Base-by-base conservation (phyloP, 108 stramenopile species). In the Phaeodactylum tricornutum region DNA sequence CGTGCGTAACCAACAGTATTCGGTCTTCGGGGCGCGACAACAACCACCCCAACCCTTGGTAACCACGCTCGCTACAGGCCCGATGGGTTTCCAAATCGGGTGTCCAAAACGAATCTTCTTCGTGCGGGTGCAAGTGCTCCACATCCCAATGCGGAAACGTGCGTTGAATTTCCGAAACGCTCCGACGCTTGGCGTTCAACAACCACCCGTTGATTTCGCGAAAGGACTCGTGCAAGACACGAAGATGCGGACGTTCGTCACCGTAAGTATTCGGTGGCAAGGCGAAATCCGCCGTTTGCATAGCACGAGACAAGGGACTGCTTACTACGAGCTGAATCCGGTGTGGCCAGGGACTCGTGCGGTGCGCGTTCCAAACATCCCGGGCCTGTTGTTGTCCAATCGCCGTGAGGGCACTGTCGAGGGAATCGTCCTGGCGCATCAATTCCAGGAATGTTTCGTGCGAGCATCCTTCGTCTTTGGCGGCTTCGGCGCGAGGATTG, bases 191-290 rank as follows among this genome's bases (percentile, higher is more conserved):
- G 52, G 52, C 39, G 3, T 66, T 88, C 43, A 84, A 43, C 37
- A 88, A 54, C 29, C 52, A 59, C 7, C 86, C 86, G 64, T 81
- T 88, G 37, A 88, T 73, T 64, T 84, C 79, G 24, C 86, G 71
- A 62, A 88, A 80, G 11, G 61, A 22, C 28, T 88, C 86, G 27
- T 67, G 43, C n/a, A 56, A 45, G 2, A 83, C 58, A 29, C 77
- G 58, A 40, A n/a, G n/a, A n/a, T n/a, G n/a, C n/a, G n/a, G n/a
- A n/a, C 40, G 33, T 7, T 55, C 20, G 14, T 17, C 15, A 22
- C 23, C 27, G 16, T 29, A 27, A 15, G 29, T 38, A 29, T 58
- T 48, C 48, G 26, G 75, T 54, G 63, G 76, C 55, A 33, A 43
- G 17, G 52, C 62, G 2, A 49, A 43, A 56, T 67, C 42, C 35